A percentile compares a stretch with the other conserved stretches of the same genome.
These are phyloP conservation scores for Solanum chilense DNA, from an alignment of 257 asterid species.

Conservation along the genomic window DNA sequence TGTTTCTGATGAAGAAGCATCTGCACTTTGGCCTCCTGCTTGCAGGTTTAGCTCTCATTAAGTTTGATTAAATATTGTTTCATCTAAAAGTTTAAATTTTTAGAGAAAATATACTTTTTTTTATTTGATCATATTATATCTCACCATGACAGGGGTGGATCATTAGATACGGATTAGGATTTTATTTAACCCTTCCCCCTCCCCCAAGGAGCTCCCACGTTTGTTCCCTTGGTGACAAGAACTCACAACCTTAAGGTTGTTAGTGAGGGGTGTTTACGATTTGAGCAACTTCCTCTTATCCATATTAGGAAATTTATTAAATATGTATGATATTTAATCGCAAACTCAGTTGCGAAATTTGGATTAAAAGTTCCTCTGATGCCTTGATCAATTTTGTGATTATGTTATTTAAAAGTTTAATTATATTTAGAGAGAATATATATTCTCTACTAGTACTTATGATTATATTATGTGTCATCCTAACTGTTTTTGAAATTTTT, in stretches of 20 bases:
- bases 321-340: too few species aligned
- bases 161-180: not conserved
- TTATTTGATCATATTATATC: not conserved
- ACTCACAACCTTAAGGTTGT: not conserved
- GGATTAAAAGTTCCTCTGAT: not conserved
- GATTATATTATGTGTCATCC: not conserved
- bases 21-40: constrained; percentile 1
- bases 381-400: not conserved
- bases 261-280: not conserved
- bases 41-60: not conserved
- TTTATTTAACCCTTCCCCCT: not conserved
- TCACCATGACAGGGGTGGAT: not conserved
- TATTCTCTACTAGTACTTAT: not conserved
- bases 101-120: not conserved
- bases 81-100: not conserved
- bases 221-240: not conserved
- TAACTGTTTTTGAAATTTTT: not conserved
- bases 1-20: constrained; percentile 9
- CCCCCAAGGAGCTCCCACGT: not conserved
- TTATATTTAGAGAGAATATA: not conserved
- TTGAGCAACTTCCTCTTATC: not conserved
- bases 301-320: not conserved
- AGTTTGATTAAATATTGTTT: not conserved
- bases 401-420: not conserved
- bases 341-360: not conserved